Evolutionary conservation across 2,329 filamentous ascomycete species (phyloP).

Genomic region (Nakataea oryzae): DNA sequence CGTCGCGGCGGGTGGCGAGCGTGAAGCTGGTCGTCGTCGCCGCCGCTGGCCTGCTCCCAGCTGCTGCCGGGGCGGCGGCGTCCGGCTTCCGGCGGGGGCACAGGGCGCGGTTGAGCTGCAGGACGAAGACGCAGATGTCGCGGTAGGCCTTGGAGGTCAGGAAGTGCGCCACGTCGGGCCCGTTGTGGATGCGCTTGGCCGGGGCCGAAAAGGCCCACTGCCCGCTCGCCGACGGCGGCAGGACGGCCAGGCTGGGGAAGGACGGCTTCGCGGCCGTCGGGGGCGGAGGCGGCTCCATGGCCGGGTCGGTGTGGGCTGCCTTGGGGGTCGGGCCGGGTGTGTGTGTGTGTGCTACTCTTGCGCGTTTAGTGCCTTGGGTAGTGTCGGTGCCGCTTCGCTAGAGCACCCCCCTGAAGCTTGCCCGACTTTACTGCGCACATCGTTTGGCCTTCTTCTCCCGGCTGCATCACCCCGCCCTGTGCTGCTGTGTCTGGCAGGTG

Average conservation of each 20-base stretch:
- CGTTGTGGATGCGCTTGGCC: slow-evolving; percentile 74
- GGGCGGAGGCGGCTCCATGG: slow-evolving; percentile 1
- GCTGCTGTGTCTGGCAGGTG: background rate
- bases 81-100: slow-evolving; percentile 51
- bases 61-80: background rate
- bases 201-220: slow-evolving; percentile 56
- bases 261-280: background rate
- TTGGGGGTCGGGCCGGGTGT: background rate
- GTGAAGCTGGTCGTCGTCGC: slow-evolving; percentile 33
- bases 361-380: background rate
- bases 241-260: slow-evolving; percentile 29
- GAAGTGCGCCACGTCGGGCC: slow-evolving; percentile 71
- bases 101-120: slow-evolving; percentile 83
- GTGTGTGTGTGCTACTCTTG: background rate
- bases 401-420: background rate
- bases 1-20: slow-evolving; percentile 26
- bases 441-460: background rate
- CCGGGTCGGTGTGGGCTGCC: background rate
- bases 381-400: too few relatives aligned
- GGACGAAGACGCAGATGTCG: slow-evolving; percentile 76
- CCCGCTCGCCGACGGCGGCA: slow-evolving; percentile 35
- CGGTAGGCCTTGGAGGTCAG: slow-evolving; percentile 72
- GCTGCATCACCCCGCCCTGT: background rate
- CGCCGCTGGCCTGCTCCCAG: slow-evolving; percentile 6
- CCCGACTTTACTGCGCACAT: background rate